Evolutionary conservation across 148 eudicot genomes (phyloP), one percentile per base, ranked within the genome.

Genomic region (Camellia lanceoleosa): DNA sequence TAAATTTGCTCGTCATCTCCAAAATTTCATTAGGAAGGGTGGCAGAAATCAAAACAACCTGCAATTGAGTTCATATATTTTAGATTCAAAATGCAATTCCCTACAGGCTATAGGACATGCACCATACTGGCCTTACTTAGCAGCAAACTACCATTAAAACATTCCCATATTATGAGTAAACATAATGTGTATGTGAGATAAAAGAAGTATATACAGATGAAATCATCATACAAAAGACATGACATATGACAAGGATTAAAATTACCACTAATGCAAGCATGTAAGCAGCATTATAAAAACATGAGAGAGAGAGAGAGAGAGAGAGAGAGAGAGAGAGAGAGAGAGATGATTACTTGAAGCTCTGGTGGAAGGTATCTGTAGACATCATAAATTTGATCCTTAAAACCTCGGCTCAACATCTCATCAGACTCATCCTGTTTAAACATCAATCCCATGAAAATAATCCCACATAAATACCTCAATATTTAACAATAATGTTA

Each of bases 341-440:
- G 30, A 71, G 68, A 68, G 80, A 76, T n/a, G 47, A 55, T 14
- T 66, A 93, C 99, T 97, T 95, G 99, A 81, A 95, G 92, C 81
- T 95, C 99, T 61, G 99, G 99, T 51, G 97, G 99, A 83, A 93
- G 97, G 77, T 95, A 92, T 82, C 98, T 87, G 82, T 95, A 95
- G 68, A 95, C 97, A 90, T 95, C 99, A 81, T 95, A 95, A 75
- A 95, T 95, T 82, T 95, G 99, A 84, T 95, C 97, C 89, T 95
- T 95, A 75, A 95, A 95, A 75, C 99, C 99, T 81, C 99, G 84
- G 88, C 97, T 95, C 90, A 95, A 84, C 97, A 95, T 95, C 87
- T 95, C 99, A 87, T 95, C 99, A 79, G 99, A 93, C 84, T 95
- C 99, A 85, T 95, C 99, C 98, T 95, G 83, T 62, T 15, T 43